These are phyloP conservation scores for Moelleriella libera DNA, from an alignment of 2,329 filamentous ascomycete species.

Conservation along the genomic window DNA sequence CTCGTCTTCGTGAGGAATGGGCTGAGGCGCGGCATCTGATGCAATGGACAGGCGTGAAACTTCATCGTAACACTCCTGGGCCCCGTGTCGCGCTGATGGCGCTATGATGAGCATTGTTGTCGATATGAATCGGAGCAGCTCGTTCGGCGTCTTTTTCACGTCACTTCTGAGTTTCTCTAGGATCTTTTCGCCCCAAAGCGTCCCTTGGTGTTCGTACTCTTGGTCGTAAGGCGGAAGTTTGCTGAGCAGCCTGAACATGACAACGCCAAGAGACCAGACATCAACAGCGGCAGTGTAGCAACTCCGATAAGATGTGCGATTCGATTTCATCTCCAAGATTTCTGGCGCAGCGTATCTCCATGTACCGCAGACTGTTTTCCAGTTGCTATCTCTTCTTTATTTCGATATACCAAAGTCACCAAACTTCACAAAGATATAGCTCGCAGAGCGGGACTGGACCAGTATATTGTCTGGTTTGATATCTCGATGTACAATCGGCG, in stretches of 20 bases:
- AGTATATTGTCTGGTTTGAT: not conserved
- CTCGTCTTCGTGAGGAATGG: too few relatives aligned
- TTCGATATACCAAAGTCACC: not conserved
- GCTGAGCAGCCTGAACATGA: not conserved
- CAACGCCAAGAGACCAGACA: not conserved
- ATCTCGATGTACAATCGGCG: not conserved
- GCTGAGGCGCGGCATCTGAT: too few relatives aligned
- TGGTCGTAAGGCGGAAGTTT: too few relatives aligned
- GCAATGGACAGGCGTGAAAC: too few relatives aligned
- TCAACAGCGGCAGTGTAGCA: not conserved
- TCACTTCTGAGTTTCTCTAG: too few relatives aligned
- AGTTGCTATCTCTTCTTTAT: not conserved
- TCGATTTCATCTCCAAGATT: not conserved
- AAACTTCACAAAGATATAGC: not conserved
- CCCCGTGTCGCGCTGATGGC: too few relatives aligned
- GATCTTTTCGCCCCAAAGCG: too few relatives aligned
- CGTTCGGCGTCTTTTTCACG: too few relatives aligned
- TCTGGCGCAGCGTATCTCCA: not conserved
- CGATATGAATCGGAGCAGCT: too few relatives aligned
- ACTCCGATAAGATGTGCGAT: not conserved
- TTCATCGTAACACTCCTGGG: too few relatives aligned
- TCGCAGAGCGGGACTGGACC: not conserved
- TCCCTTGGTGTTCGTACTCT: too few relatives aligned
- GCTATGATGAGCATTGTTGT: too few relatives aligned
- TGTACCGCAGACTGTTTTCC: not conserved